phyloP scores from a whole-genome alignment of 306 rosid species.

The Malus sieversii region DNA sequence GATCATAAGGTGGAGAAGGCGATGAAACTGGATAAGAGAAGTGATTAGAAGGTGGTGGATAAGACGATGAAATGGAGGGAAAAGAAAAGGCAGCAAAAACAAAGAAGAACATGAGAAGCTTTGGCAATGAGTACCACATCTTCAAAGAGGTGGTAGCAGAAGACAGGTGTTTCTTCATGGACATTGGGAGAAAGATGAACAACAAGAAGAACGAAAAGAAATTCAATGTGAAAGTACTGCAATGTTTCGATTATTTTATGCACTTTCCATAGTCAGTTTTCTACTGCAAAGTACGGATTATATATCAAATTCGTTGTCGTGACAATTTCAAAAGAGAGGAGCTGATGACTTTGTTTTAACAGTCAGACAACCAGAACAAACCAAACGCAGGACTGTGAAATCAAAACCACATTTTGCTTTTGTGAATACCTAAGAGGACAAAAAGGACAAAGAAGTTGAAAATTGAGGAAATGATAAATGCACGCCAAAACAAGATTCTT shows the following conservation, averaged over 20 bases:
- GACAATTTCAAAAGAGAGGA: not conserved
- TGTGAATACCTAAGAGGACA: not conserved
- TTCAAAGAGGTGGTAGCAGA: not conserved
- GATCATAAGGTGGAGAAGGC: not conserved
- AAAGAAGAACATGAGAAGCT: constrained; percentile 17
- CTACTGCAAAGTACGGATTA: not conserved
- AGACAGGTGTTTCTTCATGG: not conserved
- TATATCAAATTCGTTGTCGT: not conserved
- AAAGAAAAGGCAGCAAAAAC: not conserved
- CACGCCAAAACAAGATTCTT: no score
- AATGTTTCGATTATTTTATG: not conserved
- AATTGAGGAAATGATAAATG: not conserved
- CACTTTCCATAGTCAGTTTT: not conserved
- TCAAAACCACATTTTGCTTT: not conserved
- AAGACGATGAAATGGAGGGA: no score
- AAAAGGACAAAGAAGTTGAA: not conserved
- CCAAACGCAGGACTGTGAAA: not conserved
- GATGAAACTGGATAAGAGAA: not conserved
- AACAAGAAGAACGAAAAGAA: not conserved
- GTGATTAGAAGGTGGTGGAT: no score
- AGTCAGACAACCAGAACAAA: not conserved
- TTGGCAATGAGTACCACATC: constrained; percentile 6
- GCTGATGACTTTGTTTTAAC: not conserved
- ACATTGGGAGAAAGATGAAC: not conserved
- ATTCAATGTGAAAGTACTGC: not conserved